These are phyloP conservation scores for Eucalyptus leucophloia DNA, from an alignment of 345 rosid species.

Conservation along the genomic window DNA sequence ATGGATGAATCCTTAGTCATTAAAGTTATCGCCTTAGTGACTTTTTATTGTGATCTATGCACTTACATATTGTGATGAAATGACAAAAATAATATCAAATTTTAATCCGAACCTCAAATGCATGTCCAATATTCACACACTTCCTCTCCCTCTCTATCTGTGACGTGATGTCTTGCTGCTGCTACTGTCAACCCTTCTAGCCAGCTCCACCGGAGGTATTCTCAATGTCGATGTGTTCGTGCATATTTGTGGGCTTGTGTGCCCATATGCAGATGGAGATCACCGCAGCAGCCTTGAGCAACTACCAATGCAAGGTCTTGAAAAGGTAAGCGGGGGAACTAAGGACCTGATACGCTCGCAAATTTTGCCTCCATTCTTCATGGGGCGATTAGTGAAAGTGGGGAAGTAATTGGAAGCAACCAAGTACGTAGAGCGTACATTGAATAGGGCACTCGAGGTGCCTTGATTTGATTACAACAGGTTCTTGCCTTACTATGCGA, in stretches of 20 bases:
- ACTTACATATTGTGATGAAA: background rate
- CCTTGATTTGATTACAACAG: slow-evolving; percentile 76
- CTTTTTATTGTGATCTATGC: background rate
- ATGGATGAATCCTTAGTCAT: background rate
- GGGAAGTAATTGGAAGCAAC: slow-evolving; percentile 58
- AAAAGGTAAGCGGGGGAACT: slow-evolving; percentile 70
- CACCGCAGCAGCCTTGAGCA: background rate
- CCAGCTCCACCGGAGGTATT: background rate
- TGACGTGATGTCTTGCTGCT: background rate
- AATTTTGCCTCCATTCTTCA: slow-evolving; percentile 73
- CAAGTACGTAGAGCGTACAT: slow-evolving; percentile 55
- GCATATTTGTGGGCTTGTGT: background rate
- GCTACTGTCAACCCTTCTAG: background rate
- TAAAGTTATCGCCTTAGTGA: background rate
- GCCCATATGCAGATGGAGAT: background rate
- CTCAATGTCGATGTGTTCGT: background rate
- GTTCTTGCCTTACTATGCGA: slow-evolving; percentile 65
- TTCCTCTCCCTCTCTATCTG: background rate
- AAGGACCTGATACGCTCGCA: slow-evolving; percentile 52
- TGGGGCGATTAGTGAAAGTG: slow-evolving; percentile 80
- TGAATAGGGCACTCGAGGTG: slow-evolving; percentile 59
- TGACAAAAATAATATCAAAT: background rate
- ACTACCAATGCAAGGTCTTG: background rate
- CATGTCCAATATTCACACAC: background rate
- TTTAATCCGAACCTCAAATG: background rate